phyloP scores from a whole-genome alignment of 148 eudicot genomes.

The Vaccinium corymbosum region DNA sequence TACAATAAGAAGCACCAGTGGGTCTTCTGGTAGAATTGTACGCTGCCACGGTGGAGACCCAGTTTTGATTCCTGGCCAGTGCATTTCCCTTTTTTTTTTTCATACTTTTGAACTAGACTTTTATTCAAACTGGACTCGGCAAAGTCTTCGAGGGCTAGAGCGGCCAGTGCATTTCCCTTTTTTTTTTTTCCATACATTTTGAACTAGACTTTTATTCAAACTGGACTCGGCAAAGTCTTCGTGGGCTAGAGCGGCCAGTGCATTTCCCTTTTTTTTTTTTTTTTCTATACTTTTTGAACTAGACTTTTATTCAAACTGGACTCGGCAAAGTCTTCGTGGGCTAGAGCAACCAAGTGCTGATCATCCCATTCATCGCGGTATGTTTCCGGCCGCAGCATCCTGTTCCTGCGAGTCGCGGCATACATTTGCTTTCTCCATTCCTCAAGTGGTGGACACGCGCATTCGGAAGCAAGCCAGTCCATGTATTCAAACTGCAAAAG shows the following conservation, averaged over 20 bases:
- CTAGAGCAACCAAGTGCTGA: conserved; percentile 39
- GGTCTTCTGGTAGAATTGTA: no score
- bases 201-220: background rate
- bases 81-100: background rate
- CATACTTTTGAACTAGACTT: background rate
- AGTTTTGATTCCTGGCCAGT: conserved; percentile 43
- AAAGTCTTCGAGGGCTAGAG: conserved; percentile 50
- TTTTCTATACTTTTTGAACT: background rate
- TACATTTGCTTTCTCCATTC: conserved; percentile 90
- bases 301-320: background rate
- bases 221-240: conserved; percentile 31
- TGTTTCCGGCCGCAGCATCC: conserved; percentile 43
- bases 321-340: conserved; percentile 43
- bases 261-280: no score
- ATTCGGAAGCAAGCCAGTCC: conserved; percentile 75
- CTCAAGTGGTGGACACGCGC: conserved; percentile 42
- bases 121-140: conserved; percentile 1
- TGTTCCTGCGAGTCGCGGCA: conserved; percentile 24
- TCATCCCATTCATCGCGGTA: conserved; percentile 90
- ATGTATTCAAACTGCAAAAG: conserved; percentile 63
- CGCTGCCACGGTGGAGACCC: conserved; percentile 69
- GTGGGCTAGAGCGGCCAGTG: conserved; percentile 32
- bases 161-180: no score
- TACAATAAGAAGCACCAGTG: conserved; percentile 31
- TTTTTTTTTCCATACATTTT: background rate